Evolutionary conservation across 768 basidiomycete species (phyloP), one percentile per base, ranked within the genome.

Genomic region (Hericium rajendrae): DNA sequence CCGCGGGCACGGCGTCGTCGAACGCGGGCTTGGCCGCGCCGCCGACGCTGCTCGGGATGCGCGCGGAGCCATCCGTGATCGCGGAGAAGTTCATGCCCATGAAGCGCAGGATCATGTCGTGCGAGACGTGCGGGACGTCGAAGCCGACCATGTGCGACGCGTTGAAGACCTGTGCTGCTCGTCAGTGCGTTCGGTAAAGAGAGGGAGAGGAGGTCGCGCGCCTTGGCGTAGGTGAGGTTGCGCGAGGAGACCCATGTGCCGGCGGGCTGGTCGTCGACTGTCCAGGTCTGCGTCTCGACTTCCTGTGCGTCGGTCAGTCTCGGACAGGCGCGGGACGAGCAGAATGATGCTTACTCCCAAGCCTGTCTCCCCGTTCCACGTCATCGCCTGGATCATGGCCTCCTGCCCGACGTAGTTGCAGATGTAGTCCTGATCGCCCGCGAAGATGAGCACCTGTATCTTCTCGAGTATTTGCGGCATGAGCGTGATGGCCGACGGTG

Each of bases 81-180:
- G 83, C 78, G 24, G 86, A 80, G 64, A 95, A 90, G 73, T 98
- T 87, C 59, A 94, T 83, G 53, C 83, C 86, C 86, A 97, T 91
- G 75, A 99, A 99, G 13, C 97, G 90, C 41, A 97, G 82, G 64
- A 99, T 95, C 97, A 98, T 97, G 70, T 99, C 97, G 69, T 97
- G 93, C 3, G 94, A 77, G 18, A 86, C 83, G 53, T 90, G 80
- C 0, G 94, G 94, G 12, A 88, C 76, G 70, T 99, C 95, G 69
- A 76, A 88, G 12, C 88, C 85, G 8, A 83, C 95, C 97, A 98
- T 99, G 71, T 98, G 97, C 1, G 94, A 97, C 2, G 92, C 91
- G 58, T 93, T 90, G 70, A 86, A 88, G 24, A 97, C 81, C 91
- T 94, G 57, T 24, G 1, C 13, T 13, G 26, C 10, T 46, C 57